Conservation (phyloP, 225 moss, liverwort and hornwort species). For the Marchantia paleacea region DNA sequence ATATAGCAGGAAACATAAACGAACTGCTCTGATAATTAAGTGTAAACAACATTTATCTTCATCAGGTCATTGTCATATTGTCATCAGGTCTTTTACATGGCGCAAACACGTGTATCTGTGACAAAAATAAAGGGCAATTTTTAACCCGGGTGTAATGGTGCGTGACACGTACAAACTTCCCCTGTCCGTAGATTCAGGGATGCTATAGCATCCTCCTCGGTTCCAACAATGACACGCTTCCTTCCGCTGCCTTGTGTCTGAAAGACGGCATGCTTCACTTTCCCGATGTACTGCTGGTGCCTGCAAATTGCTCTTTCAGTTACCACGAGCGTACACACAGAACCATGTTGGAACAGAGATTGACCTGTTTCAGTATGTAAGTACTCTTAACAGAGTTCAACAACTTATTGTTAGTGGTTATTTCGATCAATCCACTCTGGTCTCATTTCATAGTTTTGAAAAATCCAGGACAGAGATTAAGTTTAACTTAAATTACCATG, state of each 20-base stretch:
- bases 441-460: no score
- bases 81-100: no score
- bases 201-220: constrained; percentile 77
- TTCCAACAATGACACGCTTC: constrained; percentile 86
- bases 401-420: no score
- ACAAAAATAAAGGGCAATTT: no score
- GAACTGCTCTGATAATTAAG: no score
- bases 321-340: background rate
- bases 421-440: no score
- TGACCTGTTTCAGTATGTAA: background rate
- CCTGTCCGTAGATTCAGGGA: constrained; percentile 90
- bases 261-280: constrained; percentile 82
- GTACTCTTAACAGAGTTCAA: background rate
- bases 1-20: no score
- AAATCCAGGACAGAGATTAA: no score
- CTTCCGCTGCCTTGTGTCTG: constrained; percentile 81
- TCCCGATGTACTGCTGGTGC: constrained; percentile 92
- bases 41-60: no score
- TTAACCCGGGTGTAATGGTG: background rate
- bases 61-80: no score
- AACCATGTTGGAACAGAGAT: background rate
- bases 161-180: constrained; percentile 69
- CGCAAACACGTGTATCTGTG: no score
- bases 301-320: constrained; percentile 43
- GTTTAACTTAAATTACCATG: no score